These are phyloP conservation scores for Boletus fagicola DNA, from an alignment of 768 basidiomycete genomes.

Conservation along the genomic window DNA sequence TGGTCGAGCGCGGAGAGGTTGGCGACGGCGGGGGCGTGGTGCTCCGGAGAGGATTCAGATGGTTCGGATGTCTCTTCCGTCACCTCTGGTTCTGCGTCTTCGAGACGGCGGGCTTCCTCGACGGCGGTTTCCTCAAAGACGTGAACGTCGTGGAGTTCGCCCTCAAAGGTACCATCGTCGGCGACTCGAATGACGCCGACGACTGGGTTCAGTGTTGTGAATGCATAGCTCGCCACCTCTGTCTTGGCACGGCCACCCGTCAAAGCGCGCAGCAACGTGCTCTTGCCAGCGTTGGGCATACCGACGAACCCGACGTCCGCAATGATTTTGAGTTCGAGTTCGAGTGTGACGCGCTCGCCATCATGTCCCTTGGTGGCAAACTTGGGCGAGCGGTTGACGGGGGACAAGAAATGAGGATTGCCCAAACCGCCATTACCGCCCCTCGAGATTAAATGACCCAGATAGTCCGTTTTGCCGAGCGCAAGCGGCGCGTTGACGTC, in stretches of 20 bases:
- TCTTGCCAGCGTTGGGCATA: constrained; percentile 93
- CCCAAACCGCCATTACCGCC: constrained; percentile 85
- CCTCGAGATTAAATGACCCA: constrained; percentile 65
- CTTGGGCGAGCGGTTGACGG: constrained; percentile 76
- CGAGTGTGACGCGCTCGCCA: constrained; percentile 74
- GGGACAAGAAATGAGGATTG: constrained; percentile 79
- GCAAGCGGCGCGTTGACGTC: constrained; percentile 57
- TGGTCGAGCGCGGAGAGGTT: constrained; percentile 33
- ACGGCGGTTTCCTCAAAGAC: constrained; percentile 67
- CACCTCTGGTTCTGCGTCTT: constrained; percentile 30
- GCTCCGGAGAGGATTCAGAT: neutral
- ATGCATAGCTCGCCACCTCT: constrained; percentile 87
- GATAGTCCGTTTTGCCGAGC: constrained; percentile 45
- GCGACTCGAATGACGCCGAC: constrained; percentile 86
- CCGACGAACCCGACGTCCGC: constrained; percentile 97
- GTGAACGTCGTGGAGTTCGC: constrained; percentile 45
- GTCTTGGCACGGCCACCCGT: constrained; percentile 83
- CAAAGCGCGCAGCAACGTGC: constrained; percentile 85
- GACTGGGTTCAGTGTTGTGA: constrained; percentile 94
- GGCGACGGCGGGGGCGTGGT: neutral
- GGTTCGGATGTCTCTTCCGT: neutral
- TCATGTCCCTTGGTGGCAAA: constrained; percentile 77
- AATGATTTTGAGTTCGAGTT: constrained; percentile 87
- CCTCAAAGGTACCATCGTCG: constrained; percentile 75
- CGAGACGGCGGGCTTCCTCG: constrained; percentile 46